Conservation (phyloP, 163 green algal genomes). For the Scenedesmus sp. region DNA sequence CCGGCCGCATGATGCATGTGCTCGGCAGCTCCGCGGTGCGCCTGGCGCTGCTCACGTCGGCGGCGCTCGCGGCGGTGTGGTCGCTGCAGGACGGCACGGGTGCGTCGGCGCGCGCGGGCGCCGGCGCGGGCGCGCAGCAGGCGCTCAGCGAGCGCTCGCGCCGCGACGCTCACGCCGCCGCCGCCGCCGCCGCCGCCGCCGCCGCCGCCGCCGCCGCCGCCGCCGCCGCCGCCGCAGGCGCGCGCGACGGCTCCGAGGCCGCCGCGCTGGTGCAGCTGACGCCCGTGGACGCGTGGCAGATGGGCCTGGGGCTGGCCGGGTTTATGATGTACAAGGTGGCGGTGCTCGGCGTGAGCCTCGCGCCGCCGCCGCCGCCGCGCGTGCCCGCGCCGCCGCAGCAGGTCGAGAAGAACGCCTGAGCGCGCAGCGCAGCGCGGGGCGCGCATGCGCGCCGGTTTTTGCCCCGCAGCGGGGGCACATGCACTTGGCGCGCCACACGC, state of each 20-base stretch:
- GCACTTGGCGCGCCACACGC: too few relatives aligned
- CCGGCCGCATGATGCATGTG: constrained; percentile 1
- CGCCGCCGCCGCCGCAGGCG: background rate
- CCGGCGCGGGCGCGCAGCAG: background rate
- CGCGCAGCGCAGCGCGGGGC: too few relatives aligned
- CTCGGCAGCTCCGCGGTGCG: constrained; percentile 13
- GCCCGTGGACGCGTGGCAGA: constrained; percentile 31
- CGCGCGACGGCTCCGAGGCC: background rate
- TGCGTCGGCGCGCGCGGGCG: background rate
- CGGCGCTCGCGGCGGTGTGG: constrained; percentile 17
- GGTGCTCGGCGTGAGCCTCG: constrained; percentile 20
- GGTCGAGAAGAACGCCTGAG: constrained; percentile 37
- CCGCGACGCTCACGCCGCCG: background rate
- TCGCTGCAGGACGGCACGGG: constrained; percentile 10
- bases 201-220: background rate
- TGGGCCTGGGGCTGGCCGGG: constrained; percentile 35
- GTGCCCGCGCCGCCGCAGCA: constrained; percentile 16
- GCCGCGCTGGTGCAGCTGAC: constrained; percentile 9
- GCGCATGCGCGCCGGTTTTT: too few relatives aligned
- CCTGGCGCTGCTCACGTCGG: constrained; percentile 16
- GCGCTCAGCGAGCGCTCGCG: background rate
- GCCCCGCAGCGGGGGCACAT: too few relatives aligned
- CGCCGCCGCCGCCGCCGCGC: background rate
- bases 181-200: background rate
- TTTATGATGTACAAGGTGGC: constrained; percentile 53